A percentile compares a stretch with the other conserved stretches of the same genome.
Evolutionary conservation across 768 basidiomycete species (phyloP).

Genomic region (Podaxis sp.): DNA sequence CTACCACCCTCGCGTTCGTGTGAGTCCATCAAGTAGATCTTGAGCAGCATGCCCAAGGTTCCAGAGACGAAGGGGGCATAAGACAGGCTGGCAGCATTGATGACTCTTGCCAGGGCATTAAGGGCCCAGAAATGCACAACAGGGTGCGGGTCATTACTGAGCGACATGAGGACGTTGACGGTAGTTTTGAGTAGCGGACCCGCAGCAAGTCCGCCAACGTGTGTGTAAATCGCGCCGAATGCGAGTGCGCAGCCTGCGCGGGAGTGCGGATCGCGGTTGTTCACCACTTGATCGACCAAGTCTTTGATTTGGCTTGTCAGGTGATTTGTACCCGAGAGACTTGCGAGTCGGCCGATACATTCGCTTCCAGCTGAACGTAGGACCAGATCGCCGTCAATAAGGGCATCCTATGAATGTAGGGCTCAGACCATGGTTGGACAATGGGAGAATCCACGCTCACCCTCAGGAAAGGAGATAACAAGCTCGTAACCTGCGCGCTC

Average conservation of each 20-base stretch:
- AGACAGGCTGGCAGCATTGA: slow-evolving; percentile 88
- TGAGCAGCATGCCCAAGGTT: slow-evolving; percentile 88
- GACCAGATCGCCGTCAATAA: slow-evolving; percentile 78
- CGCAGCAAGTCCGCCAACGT: slow-evolving; percentile 93
- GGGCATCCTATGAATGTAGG: slow-evolving; percentile 52
- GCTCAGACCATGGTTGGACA: background rate
- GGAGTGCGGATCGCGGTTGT: slow-evolving; percentile 88
- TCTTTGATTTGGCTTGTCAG: slow-evolving; percentile 85
- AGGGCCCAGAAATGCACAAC: slow-evolving; percentile 95
- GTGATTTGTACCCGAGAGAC: slow-evolving; percentile 80
- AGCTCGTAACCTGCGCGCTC: slow-evolving; percentile 55
- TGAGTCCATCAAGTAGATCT: slow-evolving; percentile 84
- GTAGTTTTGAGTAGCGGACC: slow-evolving; percentile 94
- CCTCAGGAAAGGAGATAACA: slow-evolving; percentile 75
- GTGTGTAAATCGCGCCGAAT: slow-evolving; percentile 87
- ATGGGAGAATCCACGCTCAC: slow-evolving; percentile 35
- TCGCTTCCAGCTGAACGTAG: slow-evolving; percentile 83
- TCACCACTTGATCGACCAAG: slow-evolving; percentile 91
- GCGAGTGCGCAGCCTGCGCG: slow-evolving; percentile 93
- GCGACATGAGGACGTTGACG: slow-evolving; percentile 91
- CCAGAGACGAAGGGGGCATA: slow-evolving; percentile 88
- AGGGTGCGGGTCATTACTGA: slow-evolving; percentile 95
- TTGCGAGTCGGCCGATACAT: slow-evolving; percentile 84
- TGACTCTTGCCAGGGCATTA: slow-evolving; percentile 80
- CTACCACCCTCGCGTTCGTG: slow-evolving; percentile 91